Evolutionary conservation across 1,284 basidiomycete genomes (phyloP), one percentile per base, ranked within the genome.

Genomic region (Irpex sp.): DNA sequence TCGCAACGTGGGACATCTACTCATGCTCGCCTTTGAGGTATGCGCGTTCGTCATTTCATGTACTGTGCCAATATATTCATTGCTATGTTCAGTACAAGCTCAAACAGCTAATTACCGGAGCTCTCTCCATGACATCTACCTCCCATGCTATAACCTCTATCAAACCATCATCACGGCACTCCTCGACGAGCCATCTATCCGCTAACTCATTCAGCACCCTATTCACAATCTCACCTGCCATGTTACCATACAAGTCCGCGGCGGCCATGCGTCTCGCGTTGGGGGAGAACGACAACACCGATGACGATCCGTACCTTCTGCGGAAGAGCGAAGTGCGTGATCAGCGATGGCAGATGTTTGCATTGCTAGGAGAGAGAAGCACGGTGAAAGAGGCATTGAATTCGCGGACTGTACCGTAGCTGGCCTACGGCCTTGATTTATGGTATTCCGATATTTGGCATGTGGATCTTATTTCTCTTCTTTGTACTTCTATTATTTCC

Each of bases 1-100:
- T 4, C 85, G 85, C 56, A 75, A 78, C 5, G 91, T 91, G 1
- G 79, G 89, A 13, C 80, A 85, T 4, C 77, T 93, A 3, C 82
- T 93, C 79, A 84, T 87, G 74, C 81, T 91, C 53, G 92, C 91
- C 1, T 89, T 88, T 69, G 90, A 93, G 78, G 90, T 89, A 63
- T 5, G 78, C 71, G 15, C 31, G 26, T 11, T 46, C 7, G 8
- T 4, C 35, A 7, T 36, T 21, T 35, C 11, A 5, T 11, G 5
- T 15, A 15, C 9, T 6, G 8, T 59, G 33, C 46, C 59, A 56
- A 57, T 56, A 49, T 53, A 17, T 3, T 1, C 5, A 35, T 19
- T 19, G 4, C 4, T 58, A 7, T 54, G 26, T 43, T 31, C 61
- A 92, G 90, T 88, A 89, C 7, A 92, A 92, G 71, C 79, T 93